Evolutionary conservation across 108 stramenopile genomes (phyloP), one percentile per base, ranked within the genome.

Genomic region (Seminavis robusta): DNA sequence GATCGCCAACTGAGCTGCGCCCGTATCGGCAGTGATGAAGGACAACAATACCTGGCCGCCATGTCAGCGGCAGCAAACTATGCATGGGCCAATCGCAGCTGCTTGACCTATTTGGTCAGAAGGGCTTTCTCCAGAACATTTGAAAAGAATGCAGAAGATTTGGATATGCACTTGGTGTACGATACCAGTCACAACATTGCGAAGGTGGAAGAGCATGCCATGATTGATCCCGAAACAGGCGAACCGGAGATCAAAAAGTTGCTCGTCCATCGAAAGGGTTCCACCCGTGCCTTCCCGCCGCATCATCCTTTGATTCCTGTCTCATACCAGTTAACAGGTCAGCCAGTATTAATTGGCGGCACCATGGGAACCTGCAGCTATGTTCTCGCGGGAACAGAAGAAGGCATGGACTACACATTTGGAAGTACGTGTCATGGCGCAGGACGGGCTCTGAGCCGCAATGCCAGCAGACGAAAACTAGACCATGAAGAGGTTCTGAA

Each of bases 371-470:
- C n/a, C n/a, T n/a, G n/a, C n/a, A n/a, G n/a, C n/a, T n/a, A n/a
- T n/a, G 63, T 75, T 24, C 40, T 86, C 24, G 70, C 79, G 10
- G 91, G 92, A 28, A 94, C 92, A 16, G 79, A n/a, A n/a, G n/a
- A n/a, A n/a, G n/a, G n/a, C n/a, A n/a, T n/a, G n/a, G n/a, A n/a
- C n/a, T 88, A 16, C 36, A 11, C 90, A 3, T 94, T 87, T 46
- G 89, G 92, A 9, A 90, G 92, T 52, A n/a, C n/a, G n/a, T n/a
- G n/a, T n/a, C 92, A 94, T 50, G 92, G 92, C 32, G 92, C 92
- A 2, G 92, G 92, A 1, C 65, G 92, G 24, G 92, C 92, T 4
- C 55, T 80, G 50, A 80, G 79, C 43, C 74, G 92, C 39, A 86
- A 77, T 42, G 80, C 84, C 44, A 68, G 76, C 17, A 46, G 90